Conservation (phyloP, 805 yeast species). For the Lachancea mirantina region DNA sequence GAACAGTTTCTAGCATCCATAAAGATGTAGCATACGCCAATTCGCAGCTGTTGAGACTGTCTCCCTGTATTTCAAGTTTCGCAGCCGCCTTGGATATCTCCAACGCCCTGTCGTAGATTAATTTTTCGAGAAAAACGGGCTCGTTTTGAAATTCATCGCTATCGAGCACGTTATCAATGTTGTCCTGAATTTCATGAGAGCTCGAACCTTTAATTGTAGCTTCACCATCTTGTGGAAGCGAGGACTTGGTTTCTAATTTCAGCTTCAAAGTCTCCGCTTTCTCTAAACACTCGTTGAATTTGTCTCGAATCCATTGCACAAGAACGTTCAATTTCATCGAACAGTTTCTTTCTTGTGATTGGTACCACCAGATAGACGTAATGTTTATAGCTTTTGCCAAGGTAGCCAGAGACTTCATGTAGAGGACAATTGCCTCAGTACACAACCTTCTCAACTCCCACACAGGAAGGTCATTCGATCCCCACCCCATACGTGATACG, state of each 20-base stretch:
- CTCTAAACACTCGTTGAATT: slow-evolving; percentile 81
- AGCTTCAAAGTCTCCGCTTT: slow-evolving; percentile 74
- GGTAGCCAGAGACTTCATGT: slow-evolving; percentile 74
- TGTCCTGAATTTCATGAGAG: slow-evolving; percentile 8
- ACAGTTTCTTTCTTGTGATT: slow-evolving; percentile 34
- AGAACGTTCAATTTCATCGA: slow-evolving; percentile 49
- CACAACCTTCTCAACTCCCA: slow-evolving; percentile 52
- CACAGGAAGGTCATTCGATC: slow-evolving; percentile 41
- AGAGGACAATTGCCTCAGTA: slow-evolving; percentile 80
- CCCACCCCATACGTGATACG: slow-evolving; percentile 6
- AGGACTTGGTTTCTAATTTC: slow-evolving; percentile 34
- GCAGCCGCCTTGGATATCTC: slow-evolving; percentile 93
- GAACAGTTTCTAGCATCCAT: slow-evolving; percentile 89
- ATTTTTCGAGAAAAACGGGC: slow-evolving; percentile 63
- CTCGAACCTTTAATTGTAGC: slow-evolving; percentile 8
- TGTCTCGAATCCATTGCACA: slow-evolving; percentile 88
- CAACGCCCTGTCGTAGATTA: slow-evolving; percentile 86
- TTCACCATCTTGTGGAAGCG: slow-evolving; percentile 3
- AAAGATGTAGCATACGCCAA: slow-evolving; percentile 82
- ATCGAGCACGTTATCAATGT: neutral
- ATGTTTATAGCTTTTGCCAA: slow-evolving; percentile 79
- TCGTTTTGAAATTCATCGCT: slow-evolving; percentile 7
- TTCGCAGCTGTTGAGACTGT: slow-evolving; percentile 59
- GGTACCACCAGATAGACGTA: slow-evolving; percentile 88
- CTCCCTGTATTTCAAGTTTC: slow-evolving; percentile 71